These are phyloP conservation scores for Solanum pinnatisectum DNA, from an alignment of 257 asterid species.

Conservation along the genomic window DNA sequence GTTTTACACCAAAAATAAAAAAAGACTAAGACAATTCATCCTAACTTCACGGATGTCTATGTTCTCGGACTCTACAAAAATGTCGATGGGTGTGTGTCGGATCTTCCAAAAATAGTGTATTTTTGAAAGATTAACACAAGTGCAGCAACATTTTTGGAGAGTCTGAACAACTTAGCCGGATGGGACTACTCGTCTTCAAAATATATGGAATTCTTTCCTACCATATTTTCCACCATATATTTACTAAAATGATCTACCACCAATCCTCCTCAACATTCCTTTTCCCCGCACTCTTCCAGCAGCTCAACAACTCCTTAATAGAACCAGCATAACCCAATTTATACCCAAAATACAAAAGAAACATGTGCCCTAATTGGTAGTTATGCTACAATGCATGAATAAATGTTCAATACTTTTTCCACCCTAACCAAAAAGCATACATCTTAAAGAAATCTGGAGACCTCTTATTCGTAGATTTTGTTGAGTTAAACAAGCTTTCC, in stretches of 20 bases:
- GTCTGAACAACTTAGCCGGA: background rate
- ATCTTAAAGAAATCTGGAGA: background rate
- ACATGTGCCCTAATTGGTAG: background rate
- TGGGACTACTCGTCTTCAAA: background rate
- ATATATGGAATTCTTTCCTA: background rate
- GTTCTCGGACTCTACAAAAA: too few relatives aligned
- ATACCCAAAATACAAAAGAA: background rate
- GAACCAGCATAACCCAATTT: background rate
- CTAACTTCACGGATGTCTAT: background rate
- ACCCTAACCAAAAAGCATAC: background rate
- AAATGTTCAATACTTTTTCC: background rate
- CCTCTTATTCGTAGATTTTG: background rate
- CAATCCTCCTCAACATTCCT: background rate
- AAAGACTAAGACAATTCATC: background rate
- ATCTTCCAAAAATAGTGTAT: too few relatives aligned
- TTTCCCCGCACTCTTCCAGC: background rate
- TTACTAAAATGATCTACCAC: background rate
- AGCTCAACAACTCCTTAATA: background rate
- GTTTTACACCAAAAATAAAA: background rate
- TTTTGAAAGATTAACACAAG: too few relatives aligned
- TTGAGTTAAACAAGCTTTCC: background rate
- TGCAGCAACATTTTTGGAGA: too few relatives aligned
- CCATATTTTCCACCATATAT: background rate
- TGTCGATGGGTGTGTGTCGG: too few relatives aligned
- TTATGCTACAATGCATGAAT: background rate